Percentiles rank a stretch among this genome's conserved stretches.
phyloP scores from a whole-genome alignment of 371 early-diverging fungal species.

The Syncephalastrum racemosum region DNA sequence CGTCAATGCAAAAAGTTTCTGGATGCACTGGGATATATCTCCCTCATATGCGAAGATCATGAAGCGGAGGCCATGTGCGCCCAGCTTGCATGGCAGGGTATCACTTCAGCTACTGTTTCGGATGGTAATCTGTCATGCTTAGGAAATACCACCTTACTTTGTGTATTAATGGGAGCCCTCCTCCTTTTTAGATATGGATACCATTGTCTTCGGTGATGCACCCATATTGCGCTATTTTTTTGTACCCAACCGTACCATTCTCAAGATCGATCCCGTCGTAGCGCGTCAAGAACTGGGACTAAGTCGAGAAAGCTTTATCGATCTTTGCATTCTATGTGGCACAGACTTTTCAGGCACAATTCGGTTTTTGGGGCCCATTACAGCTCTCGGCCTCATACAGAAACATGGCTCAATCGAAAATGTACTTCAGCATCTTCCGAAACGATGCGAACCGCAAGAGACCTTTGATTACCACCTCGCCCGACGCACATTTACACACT shows the following conservation, averaged over 20 bases:
- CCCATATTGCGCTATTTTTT: conserved; percentile 55
- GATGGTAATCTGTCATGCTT: conserved; percentile 53
- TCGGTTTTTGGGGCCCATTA: conserved; percentile 63
- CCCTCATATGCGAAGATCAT: conserved; percentile 44
- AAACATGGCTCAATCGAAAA: conserved; percentile 66
- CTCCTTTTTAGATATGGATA: conserved; percentile 44
- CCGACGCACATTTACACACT: no score
- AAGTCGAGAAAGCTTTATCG: conserved; percentile 59
- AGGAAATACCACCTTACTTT: no score
- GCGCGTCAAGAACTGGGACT: conserved; percentile 54
- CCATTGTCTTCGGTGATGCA: conserved; percentile 59
- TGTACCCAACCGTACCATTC: conserved; percentile 31
- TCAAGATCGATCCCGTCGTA: conserved; percentile 54
- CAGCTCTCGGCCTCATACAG: conserved; percentile 55
- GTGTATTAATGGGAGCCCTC: no score
- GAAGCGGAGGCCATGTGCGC: conserved; percentile 78
- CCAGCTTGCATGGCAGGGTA: conserved; percentile 41
- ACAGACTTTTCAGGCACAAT: conserved; percentile 75
- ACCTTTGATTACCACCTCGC: conserved; percentile 56
- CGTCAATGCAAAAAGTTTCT: conserved; percentile 54
- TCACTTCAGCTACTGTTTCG: conserved; percentile 60
- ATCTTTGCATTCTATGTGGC: conserved; percentile 80
- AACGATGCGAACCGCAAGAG: conserved; percentile 37
- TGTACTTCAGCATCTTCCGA: conserved; percentile 38
- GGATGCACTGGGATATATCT: conserved; percentile 49